Evolutionary conservation across 2,329 filamentous ascomycete genomes (phyloP).

Genomic region (Chrysoporthe deuterocubensis): DNA sequence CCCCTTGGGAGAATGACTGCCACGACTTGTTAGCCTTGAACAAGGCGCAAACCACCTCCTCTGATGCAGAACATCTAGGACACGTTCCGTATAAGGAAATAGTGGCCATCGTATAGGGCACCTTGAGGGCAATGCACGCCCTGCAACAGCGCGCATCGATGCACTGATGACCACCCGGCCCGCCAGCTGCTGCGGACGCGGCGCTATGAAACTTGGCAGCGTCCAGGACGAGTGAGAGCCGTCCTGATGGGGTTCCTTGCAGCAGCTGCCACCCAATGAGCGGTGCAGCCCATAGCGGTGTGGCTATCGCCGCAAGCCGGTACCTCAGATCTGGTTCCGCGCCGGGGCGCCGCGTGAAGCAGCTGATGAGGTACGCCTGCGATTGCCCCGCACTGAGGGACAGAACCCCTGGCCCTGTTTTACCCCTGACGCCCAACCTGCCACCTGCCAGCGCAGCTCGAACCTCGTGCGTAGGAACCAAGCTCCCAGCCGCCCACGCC

Average conservation of each 20-base stretch:
- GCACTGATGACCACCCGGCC: not conserved
- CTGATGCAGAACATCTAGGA: no score
- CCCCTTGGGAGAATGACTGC: not conserved
- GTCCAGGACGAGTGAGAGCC: not conserved
- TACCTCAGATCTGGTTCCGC: constrained; percentile 1
- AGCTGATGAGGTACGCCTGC: constrained; percentile 5
- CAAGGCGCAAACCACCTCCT: no score
- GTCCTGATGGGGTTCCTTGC: not conserved
- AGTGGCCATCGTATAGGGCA: no score
- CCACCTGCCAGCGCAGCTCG: constrained; percentile 7
- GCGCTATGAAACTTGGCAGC: not conserved
- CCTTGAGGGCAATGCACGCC: no score
- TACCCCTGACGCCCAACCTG: constrained; percentile 2
- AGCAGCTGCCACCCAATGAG: not conserved
- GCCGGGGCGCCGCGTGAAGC: not conserved
- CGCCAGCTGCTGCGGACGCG: not conserved
- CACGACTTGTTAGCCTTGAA: no score
- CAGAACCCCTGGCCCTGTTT: constrained; percentile 4
- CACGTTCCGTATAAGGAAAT: no score
- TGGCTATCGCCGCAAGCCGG: not conserved
- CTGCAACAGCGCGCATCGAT: no score
- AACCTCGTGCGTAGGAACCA: not conserved
- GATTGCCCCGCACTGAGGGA: constrained; percentile 1
- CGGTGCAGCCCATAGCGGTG: not conserved
- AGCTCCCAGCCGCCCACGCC: not conserved